Evolutionary conservation across 495 filamentous ascomycete species (phyloP).

Genomic region (Lindgomyces ingoldianus): DNA sequence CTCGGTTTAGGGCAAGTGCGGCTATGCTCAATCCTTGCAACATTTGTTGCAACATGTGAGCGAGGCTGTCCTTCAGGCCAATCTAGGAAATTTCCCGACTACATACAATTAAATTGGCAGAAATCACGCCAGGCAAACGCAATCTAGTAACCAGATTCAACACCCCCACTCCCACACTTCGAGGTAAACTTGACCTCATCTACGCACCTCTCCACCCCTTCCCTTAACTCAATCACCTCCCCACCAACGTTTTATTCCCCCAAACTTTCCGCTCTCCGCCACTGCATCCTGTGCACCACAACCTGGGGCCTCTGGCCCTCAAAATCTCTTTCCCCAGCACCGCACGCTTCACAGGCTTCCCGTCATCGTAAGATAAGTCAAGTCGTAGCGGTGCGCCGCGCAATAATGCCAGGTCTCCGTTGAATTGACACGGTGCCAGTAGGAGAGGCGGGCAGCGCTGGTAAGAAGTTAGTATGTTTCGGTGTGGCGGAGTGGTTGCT

Average conservation of each 20-base stretch:
- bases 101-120: too few species aligned
- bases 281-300: slow-evolving; percentile 44
- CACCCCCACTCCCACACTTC: too few species aligned
- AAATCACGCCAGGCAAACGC: too few species aligned
- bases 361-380: slow-evolving; percentile 47
- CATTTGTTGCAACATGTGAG: too few species aligned
- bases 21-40: too few species aligned
- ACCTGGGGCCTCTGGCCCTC: slow-evolving; percentile 48
- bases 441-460: slow-evolving; percentile 41
- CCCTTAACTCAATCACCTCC: too few species aligned
- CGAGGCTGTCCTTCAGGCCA: too few species aligned
- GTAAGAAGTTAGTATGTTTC: slow-evolving; percentile 55
- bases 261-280: slow-evolving; percentile 49
- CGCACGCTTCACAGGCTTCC: slow-evolving; percentile 31
- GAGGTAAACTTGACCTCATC: too few species aligned
- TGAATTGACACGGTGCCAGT: slow-evolving; percentile 54
- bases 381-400: slow-evolving; percentile 51
- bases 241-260: slow-evolving; percentile 54
- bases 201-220: too few species aligned
- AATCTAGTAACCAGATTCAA: too few species aligned
- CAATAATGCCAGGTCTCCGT: slow-evolving; percentile 56
- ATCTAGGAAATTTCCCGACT: too few species aligned
- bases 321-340: slow-evolving; percentile 49
- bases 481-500: slow-evolving; percentile 51
- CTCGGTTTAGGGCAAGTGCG: too few species aligned